A percentile compares a stretch with the other conserved stretches of the same genome.
phyloP scores from a whole-genome alignment of 176 grass and related monocot genomes.

The Carex cristatella region DNA sequence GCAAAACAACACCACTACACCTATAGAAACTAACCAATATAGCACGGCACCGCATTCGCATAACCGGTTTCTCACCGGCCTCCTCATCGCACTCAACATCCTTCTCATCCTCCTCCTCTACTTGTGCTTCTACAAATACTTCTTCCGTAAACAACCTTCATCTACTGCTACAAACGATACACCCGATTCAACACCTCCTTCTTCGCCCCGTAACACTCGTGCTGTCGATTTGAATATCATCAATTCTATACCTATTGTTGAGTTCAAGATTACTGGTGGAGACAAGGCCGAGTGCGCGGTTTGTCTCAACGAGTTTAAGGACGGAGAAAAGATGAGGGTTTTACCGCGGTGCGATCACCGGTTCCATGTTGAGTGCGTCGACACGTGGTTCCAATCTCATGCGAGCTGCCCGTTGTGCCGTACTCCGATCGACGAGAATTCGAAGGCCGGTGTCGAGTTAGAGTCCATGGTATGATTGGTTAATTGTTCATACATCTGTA shows the following conservation, averaged over 20 bases:
- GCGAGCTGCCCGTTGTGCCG: slow-evolving; percentile 67
- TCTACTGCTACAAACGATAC: background rate
- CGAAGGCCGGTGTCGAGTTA: background rate
- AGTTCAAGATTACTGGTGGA: background rate
- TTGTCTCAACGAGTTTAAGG: slow-evolving; percentile 46
- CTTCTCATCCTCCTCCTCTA: slow-evolving; percentile 43
- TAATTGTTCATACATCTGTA: background rate
- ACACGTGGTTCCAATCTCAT: slow-evolving; percentile 43
- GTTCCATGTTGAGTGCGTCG: slow-evolving; percentile 60
- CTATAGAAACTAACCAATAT: no score
- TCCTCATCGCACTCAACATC: slow-evolving; percentile 38
- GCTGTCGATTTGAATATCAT: slow-evolving; percentile 19
- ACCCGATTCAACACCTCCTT: slow-evolving; percentile 13
- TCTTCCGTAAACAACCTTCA: slow-evolving; percentile 21
- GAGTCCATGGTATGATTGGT: slow-evolving; percentile 13
- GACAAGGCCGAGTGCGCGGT: slow-evolving; percentile 47
- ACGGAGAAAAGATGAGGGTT: slow-evolving; percentile 33
- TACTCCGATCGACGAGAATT: slow-evolving; percentile 18
- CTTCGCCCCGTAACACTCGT: background rate
- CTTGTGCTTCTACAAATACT: slow-evolving; percentile 49
- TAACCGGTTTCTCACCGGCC: slow-evolving; percentile 19
- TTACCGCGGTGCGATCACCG: slow-evolving; percentile 46
- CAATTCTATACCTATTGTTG: slow-evolving; percentile 34
- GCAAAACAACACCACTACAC: background rate
- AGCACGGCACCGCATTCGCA: background rate